phyloP scores from a whole-genome alignment of 495 filamentous ascomycete species.

The Lasiosphaeria hispida region DNA sequence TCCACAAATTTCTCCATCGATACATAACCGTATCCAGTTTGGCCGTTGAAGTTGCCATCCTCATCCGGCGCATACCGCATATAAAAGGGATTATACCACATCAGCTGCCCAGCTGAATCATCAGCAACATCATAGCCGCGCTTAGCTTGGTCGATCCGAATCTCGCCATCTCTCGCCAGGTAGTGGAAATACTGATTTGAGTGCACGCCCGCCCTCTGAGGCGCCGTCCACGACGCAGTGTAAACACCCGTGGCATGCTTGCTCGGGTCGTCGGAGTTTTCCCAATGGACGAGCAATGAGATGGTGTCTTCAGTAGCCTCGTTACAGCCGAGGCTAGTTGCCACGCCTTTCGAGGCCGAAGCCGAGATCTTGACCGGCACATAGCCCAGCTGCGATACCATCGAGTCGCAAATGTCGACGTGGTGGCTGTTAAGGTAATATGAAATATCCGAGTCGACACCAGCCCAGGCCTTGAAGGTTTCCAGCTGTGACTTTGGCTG shows the following conservation, averaged over 20 bases:
- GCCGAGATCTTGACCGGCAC: constrained; percentile 76
- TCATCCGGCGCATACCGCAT: constrained; percentile 96
- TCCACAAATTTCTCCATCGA: constrained; percentile 96
- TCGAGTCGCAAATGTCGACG: constrained; percentile 83
- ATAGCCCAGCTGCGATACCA: constrained; percentile 71
- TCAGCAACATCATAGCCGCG: constrained; percentile 92
- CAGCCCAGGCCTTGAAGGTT: constrained; percentile 96
- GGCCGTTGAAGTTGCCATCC: constrained; percentile 89
- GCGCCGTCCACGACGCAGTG: constrained; percentile 92
- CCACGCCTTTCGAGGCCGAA: constrained; percentile 66
- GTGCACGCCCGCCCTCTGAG: constrained; percentile 86
- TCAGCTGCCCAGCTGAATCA: constrained; percentile 63
- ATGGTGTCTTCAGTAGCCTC: constrained; percentile 89
- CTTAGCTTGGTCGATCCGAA: constrained; percentile 90
- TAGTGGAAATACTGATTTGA: constrained; percentile 97
- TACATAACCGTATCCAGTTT: constrained; percentile 89
- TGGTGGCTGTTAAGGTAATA: constrained; percentile 96
- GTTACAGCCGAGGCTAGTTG: constrained; percentile 73
- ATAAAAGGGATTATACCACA: constrained; percentile 94
- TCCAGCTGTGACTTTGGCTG: constrained; percentile 91
- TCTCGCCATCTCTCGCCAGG: constrained; percentile 78
- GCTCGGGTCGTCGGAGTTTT: constrained; percentile 60
- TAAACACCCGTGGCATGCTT: constrained; percentile 87
- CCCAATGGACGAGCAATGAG: constrained; percentile 84
- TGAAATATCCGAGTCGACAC: constrained; percentile 83